Conservation (phyloP, 805 yeast genomes). For the Candida parachauliodes region DNA sequence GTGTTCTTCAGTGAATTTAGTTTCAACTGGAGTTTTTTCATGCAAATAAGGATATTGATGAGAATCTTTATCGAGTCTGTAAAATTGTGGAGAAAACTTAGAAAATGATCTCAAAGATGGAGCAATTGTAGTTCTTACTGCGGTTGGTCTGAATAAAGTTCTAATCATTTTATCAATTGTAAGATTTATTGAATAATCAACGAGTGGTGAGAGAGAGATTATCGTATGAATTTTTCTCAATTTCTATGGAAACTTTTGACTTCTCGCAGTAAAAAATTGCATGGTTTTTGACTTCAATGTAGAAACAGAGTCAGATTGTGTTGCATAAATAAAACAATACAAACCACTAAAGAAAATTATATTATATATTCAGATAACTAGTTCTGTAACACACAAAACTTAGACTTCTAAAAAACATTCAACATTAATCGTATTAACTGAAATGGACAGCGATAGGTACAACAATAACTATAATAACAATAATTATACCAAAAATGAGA, state of each 20-base stretch:
- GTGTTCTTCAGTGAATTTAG: constrained; percentile 82
- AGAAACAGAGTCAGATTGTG: constrained; percentile 5
- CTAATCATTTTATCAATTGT: constrained; percentile 8
- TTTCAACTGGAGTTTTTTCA: constrained; percentile 42
- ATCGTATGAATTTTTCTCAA: constrained; percentile 1
- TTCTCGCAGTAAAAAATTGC: neutral
- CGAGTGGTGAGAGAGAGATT: neutral
- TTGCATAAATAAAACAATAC: neutral
- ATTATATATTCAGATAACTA: too few species aligned
- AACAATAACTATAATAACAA: constrained; percentile 79
- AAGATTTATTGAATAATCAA: neutral
- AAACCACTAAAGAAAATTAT: too few species aligned
- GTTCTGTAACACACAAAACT: too few species aligned
- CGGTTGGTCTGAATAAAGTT: constrained; percentile 10
- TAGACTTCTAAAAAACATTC: neutral
- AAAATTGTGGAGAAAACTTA: constrained; percentile 7
- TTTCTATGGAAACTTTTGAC: neutral
- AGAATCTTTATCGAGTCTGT: constrained; percentile 35
- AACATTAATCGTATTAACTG: constrained; percentile 10
- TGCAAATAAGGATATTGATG: constrained; percentile 35
- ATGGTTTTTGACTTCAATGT: neutral
- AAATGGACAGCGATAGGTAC: constrained; percentile 94
- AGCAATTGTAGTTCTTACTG: constrained; percentile 5
- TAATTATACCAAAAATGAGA: constrained; percentile 69
- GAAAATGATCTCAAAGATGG: constrained; percentile 13